A percentile compares a stretch with the other conserved stretches of the same genome.
These are phyloP conservation scores for Chrysosporium keratinophilum DNA, from an alignment of 2,329 filamentous ascomycete species.

Conservation along the genomic window DNA sequence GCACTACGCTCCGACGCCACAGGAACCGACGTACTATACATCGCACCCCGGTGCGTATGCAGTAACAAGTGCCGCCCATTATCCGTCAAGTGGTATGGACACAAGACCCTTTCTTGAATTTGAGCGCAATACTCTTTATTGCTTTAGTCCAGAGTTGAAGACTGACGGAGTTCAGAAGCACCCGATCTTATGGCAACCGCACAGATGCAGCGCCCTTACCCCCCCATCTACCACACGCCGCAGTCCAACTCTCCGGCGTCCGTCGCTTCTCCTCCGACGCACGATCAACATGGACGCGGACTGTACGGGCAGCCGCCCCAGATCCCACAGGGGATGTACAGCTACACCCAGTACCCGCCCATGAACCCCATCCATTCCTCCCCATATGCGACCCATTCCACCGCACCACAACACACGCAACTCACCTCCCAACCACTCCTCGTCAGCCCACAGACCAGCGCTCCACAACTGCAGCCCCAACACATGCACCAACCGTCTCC, in stretches of 20 bases:
- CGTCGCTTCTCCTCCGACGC: constrained; percentile 75
- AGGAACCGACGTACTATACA: constrained; percentile 64
- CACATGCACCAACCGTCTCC: constrained; percentile 29
- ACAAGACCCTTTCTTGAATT: background rate
- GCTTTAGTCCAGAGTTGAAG: constrained; percentile 46
- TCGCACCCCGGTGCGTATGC: constrained; percentile 74
- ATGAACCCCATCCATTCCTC: constrained; percentile 45
- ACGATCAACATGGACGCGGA: constrained; percentile 74
- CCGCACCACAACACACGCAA: constrained; percentile 44
- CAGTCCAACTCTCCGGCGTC: constrained; percentile 92
- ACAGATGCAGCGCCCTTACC: constrained; percentile 63
- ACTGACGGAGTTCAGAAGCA: constrained; percentile 48
- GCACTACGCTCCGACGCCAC: constrained; percentile 53
- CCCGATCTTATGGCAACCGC: constrained; percentile 58
- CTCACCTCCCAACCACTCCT: constrained; percentile 49
- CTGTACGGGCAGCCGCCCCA: constrained; percentile 78
- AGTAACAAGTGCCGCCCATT: constrained; percentile 70
- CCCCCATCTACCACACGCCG: constrained; percentile 88
- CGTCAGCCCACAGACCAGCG: constrained; percentile 37
- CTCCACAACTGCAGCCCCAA: constrained; percentile 34
- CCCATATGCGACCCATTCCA: constrained; percentile 47
- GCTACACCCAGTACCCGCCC: constrained; percentile 49
- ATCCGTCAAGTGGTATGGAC: constrained; percentile 71
- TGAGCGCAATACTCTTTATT: background rate
- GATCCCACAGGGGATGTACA: constrained; percentile 77